These are phyloP conservation scores for Fonsecaea pedrosoi DNA, from an alignment of 2,329 filamentous ascomycete genomes.

Conservation along the genomic window DNA sequence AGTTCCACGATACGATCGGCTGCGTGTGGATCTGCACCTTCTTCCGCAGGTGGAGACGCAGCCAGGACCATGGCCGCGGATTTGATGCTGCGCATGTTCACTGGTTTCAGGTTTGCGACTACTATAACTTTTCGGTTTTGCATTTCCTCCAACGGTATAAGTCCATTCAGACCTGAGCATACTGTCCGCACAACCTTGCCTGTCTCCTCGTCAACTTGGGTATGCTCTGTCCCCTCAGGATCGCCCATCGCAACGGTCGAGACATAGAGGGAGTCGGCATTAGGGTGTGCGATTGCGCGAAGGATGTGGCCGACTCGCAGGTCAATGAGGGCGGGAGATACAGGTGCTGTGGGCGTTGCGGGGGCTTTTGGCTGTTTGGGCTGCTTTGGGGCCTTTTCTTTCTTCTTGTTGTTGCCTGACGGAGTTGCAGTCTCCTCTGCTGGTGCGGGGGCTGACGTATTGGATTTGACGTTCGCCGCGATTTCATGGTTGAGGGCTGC, in stretches of 20 bases:
- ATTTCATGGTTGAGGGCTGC: slow-evolving; percentile 45
- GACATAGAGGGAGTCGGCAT: slow-evolving; percentile 94
- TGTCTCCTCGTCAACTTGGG: slow-evolving; percentile 76
- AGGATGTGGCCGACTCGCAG: slow-evolving; percentile 96
- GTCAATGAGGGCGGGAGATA: slow-evolving; percentile 86
- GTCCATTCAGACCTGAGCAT: slow-evolving; percentile 93
- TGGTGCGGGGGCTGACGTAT: slow-evolving; percentile 34
- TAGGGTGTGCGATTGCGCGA: slow-evolving; percentile 92
- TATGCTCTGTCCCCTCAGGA: slow-evolving; percentile 82
- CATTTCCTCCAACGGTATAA: slow-evolving; percentile 94
- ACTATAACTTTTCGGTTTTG: slow-evolving; percentile 93
- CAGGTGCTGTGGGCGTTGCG: slow-evolving; percentile 72
- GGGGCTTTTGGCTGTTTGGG: slow-evolving; percentile 79
- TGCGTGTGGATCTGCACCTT: slow-evolving; percentile 84
- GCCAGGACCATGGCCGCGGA: slow-evolving; percentile 90
- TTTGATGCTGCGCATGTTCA: slow-evolving; percentile 95
- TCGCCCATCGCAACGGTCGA: slow-evolving; percentile 96
- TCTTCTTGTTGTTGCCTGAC: slow-evolving; percentile 58
- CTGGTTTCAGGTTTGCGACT: slow-evolving; percentile 97
- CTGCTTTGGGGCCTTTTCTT: slow-evolving; percentile 87
- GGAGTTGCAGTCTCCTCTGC: slow-evolving; percentile 14
- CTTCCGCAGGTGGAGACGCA: slow-evolving; percentile 75
- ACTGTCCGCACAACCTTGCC: slow-evolving; percentile 92
- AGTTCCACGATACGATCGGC: slow-evolving; percentile 80
- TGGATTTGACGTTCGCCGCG: slow-evolving; percentile 36